Base-by-base conservation (phyloP, 2,329 filamentous ascomycete species). In the Westerdykella sp. region DNA sequence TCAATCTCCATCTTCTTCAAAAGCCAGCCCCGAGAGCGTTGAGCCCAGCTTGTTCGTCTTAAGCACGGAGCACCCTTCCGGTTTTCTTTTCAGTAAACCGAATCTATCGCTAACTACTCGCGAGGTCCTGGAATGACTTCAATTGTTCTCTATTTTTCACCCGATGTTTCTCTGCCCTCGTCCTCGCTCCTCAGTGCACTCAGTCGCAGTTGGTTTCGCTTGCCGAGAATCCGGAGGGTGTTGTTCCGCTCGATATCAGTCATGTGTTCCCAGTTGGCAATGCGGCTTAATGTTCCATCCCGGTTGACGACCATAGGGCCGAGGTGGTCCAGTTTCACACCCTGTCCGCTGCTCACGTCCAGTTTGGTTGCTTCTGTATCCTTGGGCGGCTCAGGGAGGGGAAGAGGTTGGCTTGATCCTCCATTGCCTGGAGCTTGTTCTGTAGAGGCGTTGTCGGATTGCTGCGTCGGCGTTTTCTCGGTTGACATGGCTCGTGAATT, bases 181-280 rank as follows among this genome's bases (percentile, higher is more conserved):
- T 51, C 46, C 39, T 51, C 62, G 40, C 57, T 68, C 63, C 70
- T 73, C 55, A 87, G 62, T 23, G 69, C 73, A 39, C 75, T 78
- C 50, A 84, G 60, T 12, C 85, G 70, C 56, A 74, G 52, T 69
- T 82, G 74, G 60, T 90, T 89, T 59, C 85, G 72, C 73, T 79
- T 83, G 9, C 79, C 78, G 53, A 90, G 59, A 38, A 87, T 68
- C 37, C 80, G 73, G 60, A 88, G 51, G 31, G 84, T 86, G 56
- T 80, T 85, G 60, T 77, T 67, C 61, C 72, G 74, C 72, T 89
- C 85, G 6, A 80, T 73, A 21, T 80, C 78, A 2, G 77, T 76
- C 85, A 89, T 87, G 50, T 81, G 70, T 7, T 69, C 72, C 85
- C 85, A 90, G 63, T 90, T 89, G 30, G 75, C 68, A 54, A 90